Percentiles rank a stretch among this genome's conserved stretches.
Conservation (phyloP, 139 green algal genomes). For the Chlorella sp. region DNA sequence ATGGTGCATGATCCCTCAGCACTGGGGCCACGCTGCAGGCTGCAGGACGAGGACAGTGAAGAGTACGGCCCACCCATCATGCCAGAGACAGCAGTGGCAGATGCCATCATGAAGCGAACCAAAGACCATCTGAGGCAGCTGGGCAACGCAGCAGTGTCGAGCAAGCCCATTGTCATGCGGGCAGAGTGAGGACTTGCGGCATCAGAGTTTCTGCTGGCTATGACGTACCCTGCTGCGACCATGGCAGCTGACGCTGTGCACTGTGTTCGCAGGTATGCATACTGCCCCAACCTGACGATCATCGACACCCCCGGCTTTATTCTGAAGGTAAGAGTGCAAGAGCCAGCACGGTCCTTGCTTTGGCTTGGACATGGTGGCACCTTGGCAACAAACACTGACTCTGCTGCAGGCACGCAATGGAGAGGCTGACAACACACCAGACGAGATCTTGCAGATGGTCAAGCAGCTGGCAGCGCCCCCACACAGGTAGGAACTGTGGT, state of each 20-base stretch:
- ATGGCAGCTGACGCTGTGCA: not conserved
- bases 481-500: too few relatives aligned
- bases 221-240: too few relatives aligned
- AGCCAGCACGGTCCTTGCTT: too few relatives aligned
- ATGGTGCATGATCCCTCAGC: conserved; percentile 77
- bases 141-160: conserved; percentile 60
- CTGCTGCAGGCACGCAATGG: not conserved
- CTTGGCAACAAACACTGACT: too few relatives aligned
- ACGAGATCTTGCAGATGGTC: too few relatives aligned
- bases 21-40: conserved; percentile 64
- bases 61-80: conserved; percentile 49
- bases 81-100: conserved; percentile 68
- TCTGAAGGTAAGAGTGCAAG: conserved; percentile 66
- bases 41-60: conserved; percentile 80
- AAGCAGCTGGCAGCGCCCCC: too few relatives aligned
- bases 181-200: conserved; percentile 71
- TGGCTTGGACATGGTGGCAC: not conserved
- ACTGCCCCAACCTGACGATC: conserved; percentile 88
- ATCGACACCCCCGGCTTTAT: conserved; percentile 93
- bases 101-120: conserved; percentile 74
- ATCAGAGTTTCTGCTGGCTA: too few relatives aligned
- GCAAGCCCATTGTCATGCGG: conserved; percentile 76
- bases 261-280: conserved; percentile 44
- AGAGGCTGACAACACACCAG: too few relatives aligned
- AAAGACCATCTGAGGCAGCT: conserved; percentile 69